Base-by-base conservation (phyloP, 2,329 filamentous ascomycete species). In the Diplodia corticola region DNA sequence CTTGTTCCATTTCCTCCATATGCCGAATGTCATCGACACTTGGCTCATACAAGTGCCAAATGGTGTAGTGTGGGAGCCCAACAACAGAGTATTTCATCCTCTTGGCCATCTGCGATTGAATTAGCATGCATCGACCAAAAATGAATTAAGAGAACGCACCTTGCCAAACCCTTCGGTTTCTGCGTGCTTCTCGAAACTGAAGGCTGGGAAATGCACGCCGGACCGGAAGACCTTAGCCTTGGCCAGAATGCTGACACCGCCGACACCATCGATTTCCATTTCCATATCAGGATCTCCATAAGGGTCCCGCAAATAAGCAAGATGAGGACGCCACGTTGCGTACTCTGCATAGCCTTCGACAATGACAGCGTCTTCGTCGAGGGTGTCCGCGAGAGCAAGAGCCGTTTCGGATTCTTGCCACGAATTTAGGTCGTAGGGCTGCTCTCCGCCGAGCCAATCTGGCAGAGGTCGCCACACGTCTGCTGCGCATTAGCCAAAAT, bases 1-100 rank as follows among this genome's bases (percentile, higher is more conserved):
- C 93, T 70, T 89, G 84, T 75, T 98, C 94, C 94, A 98, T 97
- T 80, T 97, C 93, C 86, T 93, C 94, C 95, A 99, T 99, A 75
- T 98, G 95, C 67, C 91, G 89, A 69, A 98, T 91, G 74, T 99
- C 95, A 74, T 99, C 95, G 17, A 97, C 91, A 73, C 92, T 97
- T n/a, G 95, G 95, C 79, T 99, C 95, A 82, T 99, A 99, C 74
- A 99, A 84, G 88, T 99, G 95, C 95, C 95, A 99, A 70, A 99
- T 97, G 0, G 93, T 97, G 79, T 99, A 99, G 77, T 99, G 95
- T 6, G 95, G 95, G 54, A 99, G 84, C 35, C 95, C 95, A 67
- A 99, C 91, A 20, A 99, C 95, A 0, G 93, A 97, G 75, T 92
- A 98, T 67, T 91, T 85, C 95, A 99, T 98, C 68, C 92, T 89